Evolutionary conservation across 805 yeast species (phyloP).

Genomic region (Priceomyces haplophilus): DNA sequence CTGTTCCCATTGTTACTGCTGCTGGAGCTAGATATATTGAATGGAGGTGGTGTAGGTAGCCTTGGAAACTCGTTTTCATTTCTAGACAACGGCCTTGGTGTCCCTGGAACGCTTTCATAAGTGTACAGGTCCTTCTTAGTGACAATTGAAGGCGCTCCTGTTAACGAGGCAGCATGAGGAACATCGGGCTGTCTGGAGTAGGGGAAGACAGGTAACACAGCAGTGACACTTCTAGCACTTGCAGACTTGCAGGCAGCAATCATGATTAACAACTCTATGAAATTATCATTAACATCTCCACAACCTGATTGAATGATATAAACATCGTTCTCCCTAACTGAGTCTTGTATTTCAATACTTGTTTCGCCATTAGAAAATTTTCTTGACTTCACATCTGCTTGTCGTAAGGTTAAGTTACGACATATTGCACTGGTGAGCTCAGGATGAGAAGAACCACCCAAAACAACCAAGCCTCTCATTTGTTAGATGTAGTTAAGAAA

Average conservation of each 20-base stretch:
- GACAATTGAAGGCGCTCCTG: slow-evolving; percentile 62
- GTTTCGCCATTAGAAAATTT: slow-evolving; percentile 90
- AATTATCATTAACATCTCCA: slow-evolving; percentile 83
- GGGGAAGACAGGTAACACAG: slow-evolving; percentile 90
- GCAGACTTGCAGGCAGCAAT: slow-evolving; percentile 93
- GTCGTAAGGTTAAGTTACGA: slow-evolving; percentile 67
- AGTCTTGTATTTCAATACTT: slow-evolving; percentile 76
- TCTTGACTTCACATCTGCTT: slow-evolving; percentile 61
- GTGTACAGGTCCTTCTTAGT: slow-evolving; percentile 39
- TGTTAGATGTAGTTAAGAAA: background rate
- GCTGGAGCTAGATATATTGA: slow-evolving; percentile 1
- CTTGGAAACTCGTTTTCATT: slow-evolving; percentile 12
- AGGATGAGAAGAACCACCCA: slow-evolving; percentile 91
- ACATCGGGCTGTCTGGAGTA: slow-evolving; percentile 95
- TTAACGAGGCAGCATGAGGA: slow-evolving; percentile 62
- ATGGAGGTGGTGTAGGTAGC: slow-evolving; percentile 12
- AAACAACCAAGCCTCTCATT: slow-evolving; percentile 82
- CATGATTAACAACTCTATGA: slow-evolving; percentile 77
- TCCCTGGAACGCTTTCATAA: slow-evolving; percentile 50
- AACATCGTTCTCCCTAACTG: slow-evolving; percentile 95
- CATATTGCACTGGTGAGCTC: slow-evolving; percentile 72
- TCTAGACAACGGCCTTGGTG: slow-evolving; percentile 43
- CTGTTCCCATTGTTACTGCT: slow-evolving; percentile 1
- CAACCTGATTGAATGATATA: slow-evolving; percentile 85
- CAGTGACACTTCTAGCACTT: slow-evolving; percentile 83